Percentiles rank a stretch among this genome's conserved stretches.
Evolutionary conservation across 129 eudicot species (phyloP).

Genomic region (Pseudognaphalium luteoalbum): DNA sequence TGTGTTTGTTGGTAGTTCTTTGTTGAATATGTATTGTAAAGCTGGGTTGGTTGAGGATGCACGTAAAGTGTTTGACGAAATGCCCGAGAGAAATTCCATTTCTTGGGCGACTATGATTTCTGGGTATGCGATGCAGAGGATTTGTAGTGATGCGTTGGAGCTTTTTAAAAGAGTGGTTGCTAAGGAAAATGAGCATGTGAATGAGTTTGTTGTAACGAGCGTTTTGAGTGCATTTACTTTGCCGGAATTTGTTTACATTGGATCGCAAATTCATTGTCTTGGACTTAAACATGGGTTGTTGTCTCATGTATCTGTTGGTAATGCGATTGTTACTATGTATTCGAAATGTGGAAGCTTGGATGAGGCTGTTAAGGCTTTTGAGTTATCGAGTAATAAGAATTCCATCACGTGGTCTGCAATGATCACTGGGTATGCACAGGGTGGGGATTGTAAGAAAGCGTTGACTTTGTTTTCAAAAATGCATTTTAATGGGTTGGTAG

Average conservation of each 20-base stretch:
- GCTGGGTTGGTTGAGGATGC: conserved; percentile 52
- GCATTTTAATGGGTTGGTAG: conserved; percentile 61
- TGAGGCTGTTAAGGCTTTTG: conserved; percentile 59
- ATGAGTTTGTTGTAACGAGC: conserved; percentile 72
- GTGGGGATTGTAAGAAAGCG: conserved; percentile 70
- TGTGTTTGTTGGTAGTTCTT: conserved; percentile 69
- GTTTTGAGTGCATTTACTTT: conserved; percentile 64
- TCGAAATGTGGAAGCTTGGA: conserved; percentile 69
- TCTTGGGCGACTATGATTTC: conserved; percentile 88
- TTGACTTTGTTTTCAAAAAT: conserved; percentile 60
- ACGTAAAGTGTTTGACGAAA: conserved; percentile 80
- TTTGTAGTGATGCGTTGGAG: conserved; percentile 49
- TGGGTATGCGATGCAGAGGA: conserved; percentile 69
- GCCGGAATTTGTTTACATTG: conserved; percentile 44
- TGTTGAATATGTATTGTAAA: conserved; percentile 79
- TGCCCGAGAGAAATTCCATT: conserved; percentile 75
- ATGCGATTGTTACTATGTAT: conserved; percentile 91
- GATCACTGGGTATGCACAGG: conserved; percentile 89
- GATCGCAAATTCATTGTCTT: conserved; percentile 67
- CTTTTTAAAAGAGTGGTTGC: conserved; percentile 53
- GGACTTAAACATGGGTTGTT: conserved; percentile 56
- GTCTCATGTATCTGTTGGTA: conserved; percentile 54
- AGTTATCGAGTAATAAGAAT: conserved; percentile 49
- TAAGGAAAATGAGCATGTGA: conserved; percentile 43
- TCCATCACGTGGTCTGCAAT: conserved; percentile 90